A percentile compares a stretch with the other conserved stretches of the same genome.
phyloP scores from a whole-genome alignment of 257 asterid genomes.

The Solanum sejunctum region DNA sequence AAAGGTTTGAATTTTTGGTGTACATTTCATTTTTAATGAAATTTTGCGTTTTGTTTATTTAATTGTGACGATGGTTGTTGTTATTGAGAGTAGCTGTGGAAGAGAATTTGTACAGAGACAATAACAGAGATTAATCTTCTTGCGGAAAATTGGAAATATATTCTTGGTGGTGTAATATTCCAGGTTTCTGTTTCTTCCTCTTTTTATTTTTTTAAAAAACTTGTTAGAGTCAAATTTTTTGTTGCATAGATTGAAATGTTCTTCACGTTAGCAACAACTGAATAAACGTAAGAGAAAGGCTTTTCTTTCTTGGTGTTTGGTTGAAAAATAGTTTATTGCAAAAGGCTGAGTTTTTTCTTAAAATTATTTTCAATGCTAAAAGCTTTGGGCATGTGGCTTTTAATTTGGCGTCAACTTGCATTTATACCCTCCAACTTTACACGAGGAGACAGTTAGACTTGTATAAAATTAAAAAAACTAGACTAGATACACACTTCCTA shows the following conservation, averaged over 20 bases:
- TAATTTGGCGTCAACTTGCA: too few species aligned
- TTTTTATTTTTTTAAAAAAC: not conserved
- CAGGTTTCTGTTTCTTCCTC: conserved; percentile 21
- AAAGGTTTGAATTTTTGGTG: conserved; percentile 28
- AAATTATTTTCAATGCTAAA: not conserved
- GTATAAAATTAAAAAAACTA: not conserved
- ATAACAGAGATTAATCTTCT: conserved; percentile 71
- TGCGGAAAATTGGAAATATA: conserved; percentile 67
- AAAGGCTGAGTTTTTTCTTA: not conserved
- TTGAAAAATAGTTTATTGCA: not conserved
- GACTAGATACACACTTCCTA: not conserved
- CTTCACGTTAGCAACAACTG: not conserved
- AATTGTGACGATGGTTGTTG: conserved; percentile 7
- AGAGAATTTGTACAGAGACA: conserved; percentile 65
- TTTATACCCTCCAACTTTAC: not conserved
- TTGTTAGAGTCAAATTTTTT: not conserved
- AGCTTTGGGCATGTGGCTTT: not conserved
- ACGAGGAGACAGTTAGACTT: too few species aligned
- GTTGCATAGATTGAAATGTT: not conserved
- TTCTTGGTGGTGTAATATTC: conserved; percentile 61
- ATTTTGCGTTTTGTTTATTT: not conserved
- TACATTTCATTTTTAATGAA: too few species aligned
- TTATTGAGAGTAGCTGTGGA: conserved; percentile 47
- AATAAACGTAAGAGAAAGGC: not conserved
- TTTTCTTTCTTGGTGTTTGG: not conserved